Conservation (phyloP, 2,329 filamentous ascomycete genomes). For the Exophiala calicioides region DNA sequence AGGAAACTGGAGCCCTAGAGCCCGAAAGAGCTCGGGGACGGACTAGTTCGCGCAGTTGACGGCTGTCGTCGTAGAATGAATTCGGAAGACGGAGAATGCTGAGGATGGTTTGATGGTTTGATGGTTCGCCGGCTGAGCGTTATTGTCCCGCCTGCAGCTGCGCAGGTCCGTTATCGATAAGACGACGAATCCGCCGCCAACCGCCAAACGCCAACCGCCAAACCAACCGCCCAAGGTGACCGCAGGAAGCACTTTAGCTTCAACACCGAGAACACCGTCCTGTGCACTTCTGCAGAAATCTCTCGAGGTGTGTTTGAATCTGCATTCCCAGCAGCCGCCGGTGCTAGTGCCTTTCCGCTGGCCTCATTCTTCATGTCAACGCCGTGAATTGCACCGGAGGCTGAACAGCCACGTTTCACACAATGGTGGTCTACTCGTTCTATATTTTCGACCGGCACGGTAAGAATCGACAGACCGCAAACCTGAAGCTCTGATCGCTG, state of each 20-base stretch:
- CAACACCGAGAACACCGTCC: too few species aligned
- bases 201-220: too few species aligned
- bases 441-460: conserved; percentile 99
- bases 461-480: conserved; percentile 47
- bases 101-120: background rate
- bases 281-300: too few species aligned
- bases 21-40: conserved; percentile 2
- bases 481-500: conserved; percentile 1
- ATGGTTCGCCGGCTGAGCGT: too few species aligned
- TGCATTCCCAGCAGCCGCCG: too few species aligned
- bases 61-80: background rate
- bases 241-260: too few species aligned
- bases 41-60: too few species aligned
- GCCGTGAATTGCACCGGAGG: background rate
- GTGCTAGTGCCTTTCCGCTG: background rate
- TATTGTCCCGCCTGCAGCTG: too few species aligned
- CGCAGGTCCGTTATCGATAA: too few species aligned
- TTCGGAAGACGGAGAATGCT: conserved; percentile 1
- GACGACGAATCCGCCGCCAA: too few species aligned
- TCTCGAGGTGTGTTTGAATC: too few species aligned
- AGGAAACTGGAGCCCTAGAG: background rate
- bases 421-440: conserved; percentile 94
- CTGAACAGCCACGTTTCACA: conserved; percentile 32
- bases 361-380: background rate
- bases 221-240: too few species aligned